A percentile compares a stretch with the other conserved stretches of the same genome.
Evolutionary conservation across 129 eudicot species (phyloP).

Genomic region (Logfia minima): DNA sequence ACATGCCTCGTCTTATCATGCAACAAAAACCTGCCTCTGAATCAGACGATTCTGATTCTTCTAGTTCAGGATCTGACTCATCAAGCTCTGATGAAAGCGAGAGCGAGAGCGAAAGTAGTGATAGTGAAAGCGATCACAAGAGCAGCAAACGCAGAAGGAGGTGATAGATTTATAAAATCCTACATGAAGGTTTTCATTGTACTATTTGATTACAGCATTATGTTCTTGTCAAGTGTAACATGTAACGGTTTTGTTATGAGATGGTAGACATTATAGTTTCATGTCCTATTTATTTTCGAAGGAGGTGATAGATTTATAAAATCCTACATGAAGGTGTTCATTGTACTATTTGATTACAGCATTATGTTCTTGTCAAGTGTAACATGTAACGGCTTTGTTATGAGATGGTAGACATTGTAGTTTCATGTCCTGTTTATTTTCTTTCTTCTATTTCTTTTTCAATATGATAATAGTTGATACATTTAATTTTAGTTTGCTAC

Average conservation of each 20-base stretch:
- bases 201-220: constrained; percentile 4
- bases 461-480: neutral
- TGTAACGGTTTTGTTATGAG: constrained; percentile 30
- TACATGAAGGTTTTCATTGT: neutral
- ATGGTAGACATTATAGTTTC: constrained; percentile 1
- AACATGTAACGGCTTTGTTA: constrained; percentile 27
- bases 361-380: constrained; percentile 24
- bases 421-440: neutral
- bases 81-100: constrained; percentile 56
- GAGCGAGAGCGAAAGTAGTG: constrained; percentile 44
- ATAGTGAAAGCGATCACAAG: constrained; percentile 46
- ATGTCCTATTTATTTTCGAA: neutral
- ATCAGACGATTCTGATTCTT: constrained; percentile 51
- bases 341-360: neutral
- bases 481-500: too few relatives aligned
- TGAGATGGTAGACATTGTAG: constrained; percentile 8
- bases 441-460: too few relatives aligned
- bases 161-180: constrained; percentile 19
- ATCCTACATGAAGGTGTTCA: neutral
- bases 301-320: too few relatives aligned
- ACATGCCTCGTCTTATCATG: constrained; percentile 97
- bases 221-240: constrained; percentile 21
- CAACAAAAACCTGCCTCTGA: constrained; percentile 74
- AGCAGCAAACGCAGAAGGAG: constrained; percentile 46
- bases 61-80: constrained; percentile 53